Base-by-base conservation (phyloP, 345 rosid species). In the Balakata baccata region DNA sequence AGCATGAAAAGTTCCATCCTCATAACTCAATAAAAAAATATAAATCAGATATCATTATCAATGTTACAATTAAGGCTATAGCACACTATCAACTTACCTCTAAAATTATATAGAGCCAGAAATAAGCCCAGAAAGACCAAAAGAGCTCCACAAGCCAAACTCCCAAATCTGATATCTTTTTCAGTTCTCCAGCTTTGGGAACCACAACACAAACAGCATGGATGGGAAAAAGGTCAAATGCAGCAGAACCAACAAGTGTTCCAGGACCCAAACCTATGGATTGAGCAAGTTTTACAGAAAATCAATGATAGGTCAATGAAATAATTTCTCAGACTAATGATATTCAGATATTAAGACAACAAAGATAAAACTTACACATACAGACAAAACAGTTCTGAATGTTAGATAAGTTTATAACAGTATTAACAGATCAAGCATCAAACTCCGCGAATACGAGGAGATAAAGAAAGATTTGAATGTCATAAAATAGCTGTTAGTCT, bases 161-260 rank as follows among this genome's bases (percentile, higher is more conserved):
- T 20, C 98, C 97, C 11, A 92, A 61, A 74, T 94, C 98, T n/a
- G 97, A 85, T 80, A 94, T 94, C 82, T 94, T 94, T 74, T 94
- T 94, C 82, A 90, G 61, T 81, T 92, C 97, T 78, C 97, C 98
- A 68, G 95, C 95, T 76, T 94, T 92, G 12, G 98, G 98, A 83
- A 90, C 93, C 51, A 94, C 71, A 56, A 94, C 98, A 85, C 98
- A 94, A 57, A 94, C 97, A 77, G 98, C 97, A 66, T 90, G 97
- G 77, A 92, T 94, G 18, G 98, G 98, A 64, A 92, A 92, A 77
- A 94, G 95, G 82, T 94, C 98, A 73, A 94, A 94, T 49, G 98
- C 98, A 73, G 98, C 98, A 10, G 98, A 94, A 74, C 98, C 98
- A 78, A 92, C 95, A 69, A 94, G 98, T 12, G 98, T 94, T 85